A percentile compares a stretch with the other conserved stretches of the same genome.
Conservation (phyloP, 1,284 basidiomycete species). For the Wolfiporia cocos region DNA sequence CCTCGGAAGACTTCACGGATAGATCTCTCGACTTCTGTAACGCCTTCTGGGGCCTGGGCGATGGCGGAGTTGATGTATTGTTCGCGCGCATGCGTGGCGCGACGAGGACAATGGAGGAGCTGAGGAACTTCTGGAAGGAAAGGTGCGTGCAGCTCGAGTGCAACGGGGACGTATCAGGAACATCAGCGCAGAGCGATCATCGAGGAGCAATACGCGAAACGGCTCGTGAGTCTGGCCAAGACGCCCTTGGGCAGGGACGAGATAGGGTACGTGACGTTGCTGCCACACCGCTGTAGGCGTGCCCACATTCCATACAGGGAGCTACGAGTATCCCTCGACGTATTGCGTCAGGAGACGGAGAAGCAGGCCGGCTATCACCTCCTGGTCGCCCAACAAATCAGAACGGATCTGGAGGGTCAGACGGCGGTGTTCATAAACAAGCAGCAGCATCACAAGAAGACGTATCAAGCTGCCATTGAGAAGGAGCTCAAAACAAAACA, state of each 20-base stretch:
- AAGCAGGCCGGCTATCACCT: conserved; percentile 70
- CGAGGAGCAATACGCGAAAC: conserved; percentile 95
- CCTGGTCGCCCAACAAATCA: conserved; percentile 70
- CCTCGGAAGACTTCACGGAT: conserved; percentile 41
- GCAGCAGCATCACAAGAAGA: conserved; percentile 74
- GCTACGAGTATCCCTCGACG: conserved; percentile 73
- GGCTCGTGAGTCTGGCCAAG: conserved; percentile 80
- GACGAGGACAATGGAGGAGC: conserved; percentile 83
- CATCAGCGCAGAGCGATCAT: conserved; percentile 72
- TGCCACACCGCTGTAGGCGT: conserved; percentile 2
- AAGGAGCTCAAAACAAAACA: conserved; percentile 86
- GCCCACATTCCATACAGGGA: conserved; percentile 43
- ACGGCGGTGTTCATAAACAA: conserved; percentile 57
- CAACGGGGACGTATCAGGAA: too few species aligned
- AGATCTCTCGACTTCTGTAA: conserved; percentile 88
- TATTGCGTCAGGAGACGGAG: conserved; percentile 79
- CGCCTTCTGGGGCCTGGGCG: conserved; percentile 87
- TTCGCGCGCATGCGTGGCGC: conserved; percentile 85
- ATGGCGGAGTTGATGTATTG: conserved; percentile 88
- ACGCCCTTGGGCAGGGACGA: conserved; percentile 79
- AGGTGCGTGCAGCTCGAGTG: conserved; percentile 57
- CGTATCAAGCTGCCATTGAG: conserved; percentile 71
- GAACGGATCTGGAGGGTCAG: conserved; percentile 71
- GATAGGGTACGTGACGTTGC: conserved; percentile 63
- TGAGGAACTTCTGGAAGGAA: conserved; percentile 86